Percentiles rank a stretch among this genome's conserved stretches.
Evolutionary conservation across 2,329 filamentous ascomycete species (phyloP).

Genomic region (Hymenoscyphus scutula): DNA sequence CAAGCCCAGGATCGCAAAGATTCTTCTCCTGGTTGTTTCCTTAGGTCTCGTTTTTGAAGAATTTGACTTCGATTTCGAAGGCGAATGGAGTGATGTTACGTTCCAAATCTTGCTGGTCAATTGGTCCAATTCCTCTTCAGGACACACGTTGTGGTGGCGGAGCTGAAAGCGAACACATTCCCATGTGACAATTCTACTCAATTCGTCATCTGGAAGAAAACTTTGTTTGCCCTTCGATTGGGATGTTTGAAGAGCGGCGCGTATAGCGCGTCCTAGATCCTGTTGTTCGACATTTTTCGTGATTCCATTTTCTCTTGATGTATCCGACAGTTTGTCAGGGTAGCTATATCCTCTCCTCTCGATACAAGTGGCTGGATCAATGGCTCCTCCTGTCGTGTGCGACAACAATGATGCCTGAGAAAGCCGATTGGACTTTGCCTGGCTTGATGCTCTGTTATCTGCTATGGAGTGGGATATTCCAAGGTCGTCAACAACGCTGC

Average conservation of each 20-base stretch:
- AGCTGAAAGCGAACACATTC: constrained; percentile 3
- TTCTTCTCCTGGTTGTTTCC: constrained; percentile 12
- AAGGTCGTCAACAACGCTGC: background rate
- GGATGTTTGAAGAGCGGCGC: background rate
- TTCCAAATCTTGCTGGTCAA: background rate
- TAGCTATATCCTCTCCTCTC: too few species aligned
- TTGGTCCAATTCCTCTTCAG: background rate
- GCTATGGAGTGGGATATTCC: background rate
- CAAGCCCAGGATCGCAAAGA: constrained; percentile 14
- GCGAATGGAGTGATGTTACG: background rate
- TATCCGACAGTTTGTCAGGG: too few species aligned
- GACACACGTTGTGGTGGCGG: background rate
- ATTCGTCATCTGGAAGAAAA: constrained; percentile 2
- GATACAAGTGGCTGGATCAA: too few species aligned
- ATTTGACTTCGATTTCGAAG: background rate
- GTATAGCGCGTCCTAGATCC: background rate
- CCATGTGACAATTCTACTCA: constrained; percentile 1
- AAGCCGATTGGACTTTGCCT: background rate
- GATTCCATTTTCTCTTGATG: too few species aligned
- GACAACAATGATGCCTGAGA: background rate
- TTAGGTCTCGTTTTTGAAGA: background rate
- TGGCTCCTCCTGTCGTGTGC: background rate
- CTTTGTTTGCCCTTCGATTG: background rate
- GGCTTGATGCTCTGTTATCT: background rate
- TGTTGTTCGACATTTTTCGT: background rate